Percentiles rank a stretch among this genome's conserved stretches.
These are phyloP conservation scores for Colletotrichum sp. DNA, from an alignment of 2,329 filamentous ascomycete species.

Conservation along the genomic window DNA sequence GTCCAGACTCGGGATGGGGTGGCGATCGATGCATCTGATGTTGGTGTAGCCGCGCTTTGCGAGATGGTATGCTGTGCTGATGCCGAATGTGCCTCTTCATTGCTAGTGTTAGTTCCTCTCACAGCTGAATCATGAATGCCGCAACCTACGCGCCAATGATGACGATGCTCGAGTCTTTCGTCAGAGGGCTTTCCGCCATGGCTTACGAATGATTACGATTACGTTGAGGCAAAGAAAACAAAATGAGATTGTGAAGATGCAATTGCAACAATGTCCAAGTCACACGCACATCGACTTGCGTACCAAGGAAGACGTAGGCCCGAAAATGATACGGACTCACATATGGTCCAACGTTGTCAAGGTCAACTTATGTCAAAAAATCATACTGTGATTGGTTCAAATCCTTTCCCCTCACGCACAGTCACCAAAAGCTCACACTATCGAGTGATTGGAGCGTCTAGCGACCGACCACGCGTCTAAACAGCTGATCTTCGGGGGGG, in stretches of 20 bases:
- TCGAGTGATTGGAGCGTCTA: neutral
- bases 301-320: neutral
- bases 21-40: slow-evolving; percentile 18
- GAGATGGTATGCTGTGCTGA: slow-evolving; percentile 13
- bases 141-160: slow-evolving; percentile 21
- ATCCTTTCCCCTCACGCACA: neutral
- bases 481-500: neutral
- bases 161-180: slow-evolving; percentile 7
- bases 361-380: neutral
- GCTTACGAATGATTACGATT: neutral
- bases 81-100: slow-evolving; percentile 3
- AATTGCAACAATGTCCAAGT: neutral
- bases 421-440: neutral
- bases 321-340: no score
- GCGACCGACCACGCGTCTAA: neutral
- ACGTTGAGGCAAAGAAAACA: neutral
- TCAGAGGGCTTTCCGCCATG: neutral
- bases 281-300: neutral
- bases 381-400: neutral
- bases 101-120: neutral
- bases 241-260: neutral
- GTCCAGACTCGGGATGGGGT: slow-evolving; percentile 11
- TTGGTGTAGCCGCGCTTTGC: slow-evolving; percentile 22
- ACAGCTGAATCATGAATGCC: neutral
- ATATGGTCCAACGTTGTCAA: neutral